Base-by-base conservation (phyloP, 2,329 filamentous ascomycete species). In the Venturia oleaginea region DNA sequence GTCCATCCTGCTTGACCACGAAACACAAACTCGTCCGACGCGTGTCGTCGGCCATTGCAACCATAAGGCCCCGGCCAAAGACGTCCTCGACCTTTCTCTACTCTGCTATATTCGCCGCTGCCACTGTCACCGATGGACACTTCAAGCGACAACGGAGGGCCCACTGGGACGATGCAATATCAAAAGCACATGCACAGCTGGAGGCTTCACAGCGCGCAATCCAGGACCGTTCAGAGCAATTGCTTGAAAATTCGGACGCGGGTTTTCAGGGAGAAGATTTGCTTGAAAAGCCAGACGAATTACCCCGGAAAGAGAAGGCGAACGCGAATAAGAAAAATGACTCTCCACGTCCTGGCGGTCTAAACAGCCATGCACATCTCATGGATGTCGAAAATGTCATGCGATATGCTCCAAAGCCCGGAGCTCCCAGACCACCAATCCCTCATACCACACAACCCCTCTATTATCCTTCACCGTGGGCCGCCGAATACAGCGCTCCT, bases 91-190 rank as follows among this genome's bases (percentile, higher is more conserved):
- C 87, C 30, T 83, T 87, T 46, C 83, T 82, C 72, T 90, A 90
- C 71, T 87, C 87, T 32, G 84, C 85, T 40, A 82, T 88, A 63
- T 83, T 89, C 70, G 86, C 85, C 5, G 83, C 84, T 2, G 87
- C 86, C 1, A 81, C 86, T 13, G 77, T 88, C 3, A 76, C 83
- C 37, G 88, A 91, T 72, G 83, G 83, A 6, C 77, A 79, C 34
- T 72, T 76, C 37, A 90, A 90, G 71, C 79, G 84, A 63, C 77
- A 78, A 48, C 79, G 84, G 67, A 80, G 83, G 59, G 79, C 78
- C 67, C 81, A 86, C 67, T 84, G 89, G 77, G 86, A 91, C 64
- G 72, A 75, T 24, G 82, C 83, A 65, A 82, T 90, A 68, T 80
- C 82, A 34, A 78, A 83, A 63, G 81, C 82, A 7, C 81, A 78